Base-by-base conservation (phyloP, 768 basidiomycete species). In the Podaxis sp. region DNA sequence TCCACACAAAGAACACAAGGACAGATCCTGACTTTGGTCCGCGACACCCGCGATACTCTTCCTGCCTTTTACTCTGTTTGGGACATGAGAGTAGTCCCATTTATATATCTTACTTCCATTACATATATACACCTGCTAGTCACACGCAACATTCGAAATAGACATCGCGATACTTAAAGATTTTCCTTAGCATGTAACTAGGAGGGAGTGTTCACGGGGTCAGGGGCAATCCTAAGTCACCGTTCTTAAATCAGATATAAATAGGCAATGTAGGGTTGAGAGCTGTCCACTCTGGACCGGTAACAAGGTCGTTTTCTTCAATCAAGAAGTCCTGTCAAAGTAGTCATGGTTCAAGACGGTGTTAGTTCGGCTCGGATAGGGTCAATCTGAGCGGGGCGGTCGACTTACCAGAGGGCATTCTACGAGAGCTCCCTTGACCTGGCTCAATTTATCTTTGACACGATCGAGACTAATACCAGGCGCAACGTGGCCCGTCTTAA, bases 201-300 rank as follows among this genome's bases (percentile, higher is more conserved):
- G 11, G 5, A 14, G 16, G 14, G n/a, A 18, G 42, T 52, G 50
- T 52, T 38, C 52, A 54, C 52, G 52, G 40, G 37, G 52, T 37
- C 52, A 11, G 52, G 13, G 52, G 14, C 18, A 36, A n/a, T 23
- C 18, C 36, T 38, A 18, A 18, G 9, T 9, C 47, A 23, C 46
- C 25, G 21, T 27, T 28, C 37, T 16, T 16, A 28, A 38, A 44
- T 80, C 69, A 93, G 50, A 93, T 86, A 69, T 90, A 93, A 62
- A 93, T 86, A 0, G 90, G 90, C 57, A 93, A 74, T 1, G 88
- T 87, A 3, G 91, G 91, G 72, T 91, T 88, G 38, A 91, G 73
- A 4, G 82, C 87, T 16, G 70, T 76, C 91, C 91, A 93, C 57
- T 90, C 87, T 1, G 85, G 76, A 0, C 87, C 88, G 62, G 80